Conservation (phyloP, 148 eudicot species). For the Bassia scoparia region DNA sequence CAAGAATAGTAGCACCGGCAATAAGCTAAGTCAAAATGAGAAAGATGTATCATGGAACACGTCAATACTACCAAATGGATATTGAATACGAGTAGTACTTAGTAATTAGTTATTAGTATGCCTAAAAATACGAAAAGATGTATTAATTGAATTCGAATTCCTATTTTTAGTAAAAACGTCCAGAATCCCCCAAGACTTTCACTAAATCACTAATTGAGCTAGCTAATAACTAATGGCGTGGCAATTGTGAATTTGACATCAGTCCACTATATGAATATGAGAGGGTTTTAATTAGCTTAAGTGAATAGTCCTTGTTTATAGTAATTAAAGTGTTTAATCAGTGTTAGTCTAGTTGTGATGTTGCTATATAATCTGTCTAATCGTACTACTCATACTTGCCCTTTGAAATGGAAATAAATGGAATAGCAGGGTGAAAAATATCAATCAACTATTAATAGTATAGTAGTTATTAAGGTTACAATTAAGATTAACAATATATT, state of each 20-base stretch:
- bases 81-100: no score
- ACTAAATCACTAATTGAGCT: no score
- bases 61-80: no score
- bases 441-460: neutral
- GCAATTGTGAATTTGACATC: neutral
- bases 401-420: neutral
- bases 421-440: constrained; percentile 5
- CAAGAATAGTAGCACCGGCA: no score
- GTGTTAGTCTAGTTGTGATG: constrained; percentile 13
- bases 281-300: constrained; percentile 1
- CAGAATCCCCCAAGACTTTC: no score
- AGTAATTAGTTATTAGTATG: no score
- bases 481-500: constrained; percentile 5
- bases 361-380: constrained; percentile 8
- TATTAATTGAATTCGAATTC: no score
- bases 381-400: constrained; percentile 15
- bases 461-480: constrained; percentile 19
- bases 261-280: neutral
- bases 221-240: neutral
- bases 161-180: no score
- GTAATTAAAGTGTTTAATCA: constrained; percentile 4
- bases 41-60: no score
- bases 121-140: no score
- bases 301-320: neutral
- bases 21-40: no score